Evolutionary conservation across 352 stramenopile genomes (phyloP).

Genomic region (Elongisporangium anandrum): DNA sequence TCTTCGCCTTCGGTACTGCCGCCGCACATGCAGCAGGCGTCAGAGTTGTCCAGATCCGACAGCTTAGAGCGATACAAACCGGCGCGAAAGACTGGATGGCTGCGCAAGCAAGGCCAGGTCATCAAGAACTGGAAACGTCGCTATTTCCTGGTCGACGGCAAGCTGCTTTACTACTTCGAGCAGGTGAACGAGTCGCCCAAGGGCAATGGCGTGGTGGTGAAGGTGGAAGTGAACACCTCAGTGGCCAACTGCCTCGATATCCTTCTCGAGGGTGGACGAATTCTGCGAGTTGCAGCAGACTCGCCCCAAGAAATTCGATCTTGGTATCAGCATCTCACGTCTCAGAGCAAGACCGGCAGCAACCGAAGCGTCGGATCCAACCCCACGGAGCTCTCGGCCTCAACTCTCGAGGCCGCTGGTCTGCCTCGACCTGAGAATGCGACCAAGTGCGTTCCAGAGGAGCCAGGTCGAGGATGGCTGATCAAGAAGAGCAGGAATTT

Average conservation of each 20-base stretch:
- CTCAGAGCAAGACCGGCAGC: conserved; percentile 8
- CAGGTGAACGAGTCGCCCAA: conserved; percentile 48
- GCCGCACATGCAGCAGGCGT: background rate
- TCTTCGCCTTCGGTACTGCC: background rate
- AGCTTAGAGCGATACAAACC: background rate
- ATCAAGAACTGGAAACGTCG: conserved; percentile 73
- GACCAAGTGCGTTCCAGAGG: background rate
- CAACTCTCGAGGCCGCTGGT: background rate
- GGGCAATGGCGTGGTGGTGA: conserved; percentile 49
- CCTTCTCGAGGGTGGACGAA: conserved; percentile 42
- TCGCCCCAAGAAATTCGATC: conserved; percentile 53
- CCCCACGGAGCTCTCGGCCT: background rate
- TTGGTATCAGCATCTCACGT: conserved; percentile 51
- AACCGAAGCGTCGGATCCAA: background rate
- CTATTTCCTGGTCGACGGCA: conserved; percentile 68
- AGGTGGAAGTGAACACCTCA: conserved; percentile 33
- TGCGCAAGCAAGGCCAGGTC: conserved; percentile 72
- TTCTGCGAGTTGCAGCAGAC: conserved; percentile 61
- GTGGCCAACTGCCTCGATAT: conserved; percentile 73
- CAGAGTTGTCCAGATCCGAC: background rate
- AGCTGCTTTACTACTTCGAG: conserved; percentile 56
- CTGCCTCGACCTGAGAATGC: background rate
- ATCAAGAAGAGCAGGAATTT: conserved; percentile 62
- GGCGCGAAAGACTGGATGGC: conserved; percentile 59
- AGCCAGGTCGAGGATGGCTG: conserved; percentile 37